Conservation (phyloP, 2,329 filamentous ascomycete genomes). For the Cucurbitaria berberidis region DNA sequence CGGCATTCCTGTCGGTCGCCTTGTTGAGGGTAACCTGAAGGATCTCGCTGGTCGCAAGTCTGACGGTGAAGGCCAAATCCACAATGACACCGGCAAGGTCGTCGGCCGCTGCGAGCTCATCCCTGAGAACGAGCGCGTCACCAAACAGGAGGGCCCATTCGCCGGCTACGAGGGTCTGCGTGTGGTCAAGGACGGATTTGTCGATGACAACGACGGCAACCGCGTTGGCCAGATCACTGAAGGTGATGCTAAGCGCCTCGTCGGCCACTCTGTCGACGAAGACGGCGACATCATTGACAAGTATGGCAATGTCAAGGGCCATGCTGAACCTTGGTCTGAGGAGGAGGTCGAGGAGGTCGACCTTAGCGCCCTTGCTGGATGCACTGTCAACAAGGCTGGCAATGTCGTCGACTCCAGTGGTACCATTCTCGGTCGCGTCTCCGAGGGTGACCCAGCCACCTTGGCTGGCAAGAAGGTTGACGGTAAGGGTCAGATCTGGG, state of each 20-base stretch:
- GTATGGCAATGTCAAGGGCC: constrained; percentile 68
- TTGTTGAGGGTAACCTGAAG: constrained; percentile 63
- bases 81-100: constrained; percentile 62
- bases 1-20: constrained; percentile 61
- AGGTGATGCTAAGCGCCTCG: constrained; percentile 74
- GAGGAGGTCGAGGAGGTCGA: constrained; percentile 59
- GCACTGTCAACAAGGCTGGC: constrained; percentile 68
- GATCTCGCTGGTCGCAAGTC: constrained; percentile 63
- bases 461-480: constrained; percentile 68
- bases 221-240: constrained; percentile 74
- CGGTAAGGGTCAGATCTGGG: constrained; percentile 68
- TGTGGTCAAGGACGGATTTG: constrained; percentile 71
- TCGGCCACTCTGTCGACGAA: constrained; percentile 77
- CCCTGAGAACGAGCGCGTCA: constrained; percentile 62
- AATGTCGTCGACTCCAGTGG: constrained; percentile 67
- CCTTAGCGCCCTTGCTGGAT: constrained; percentile 65
- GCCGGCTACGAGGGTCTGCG: constrained; percentile 69
- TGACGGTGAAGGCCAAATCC: constrained; percentile 62
- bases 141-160: constrained; percentile 69
- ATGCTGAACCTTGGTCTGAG: constrained; percentile 62
- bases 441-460: constrained; percentile 62
- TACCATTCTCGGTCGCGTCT: constrained; percentile 63
- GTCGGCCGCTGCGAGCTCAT: constrained; percentile 65
- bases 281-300: constrained; percentile 83
- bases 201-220: constrained; percentile 79